A percentile compares a stretch with the other conserved stretches of the same genome.
Conservation (phyloP, 345 rosid species). For the Acer negundo region DNA sequence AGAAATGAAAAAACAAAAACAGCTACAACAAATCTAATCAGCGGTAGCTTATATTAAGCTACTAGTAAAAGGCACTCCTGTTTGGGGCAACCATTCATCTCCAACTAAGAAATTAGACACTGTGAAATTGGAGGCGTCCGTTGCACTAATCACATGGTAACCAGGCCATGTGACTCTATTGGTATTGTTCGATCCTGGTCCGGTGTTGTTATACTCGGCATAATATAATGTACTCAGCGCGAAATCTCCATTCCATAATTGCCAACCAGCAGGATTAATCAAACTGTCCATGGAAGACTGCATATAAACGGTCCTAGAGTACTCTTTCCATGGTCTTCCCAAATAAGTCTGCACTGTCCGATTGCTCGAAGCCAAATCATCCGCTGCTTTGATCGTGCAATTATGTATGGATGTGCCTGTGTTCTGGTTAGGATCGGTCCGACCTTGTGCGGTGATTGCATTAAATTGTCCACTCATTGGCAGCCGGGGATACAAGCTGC, state of each 20-base stretch:
- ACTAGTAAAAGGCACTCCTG: slow-evolving; percentile 58
- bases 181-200: slow-evolving; percentile 62
- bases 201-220: slow-evolving; percentile 67
- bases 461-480: slow-evolving; percentile 78
- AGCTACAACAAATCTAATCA: neutral
- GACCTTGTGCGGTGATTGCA: slow-evolving; percentile 90
- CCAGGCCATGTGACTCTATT: slow-evolving; percentile 73
- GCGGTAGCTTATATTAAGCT: slow-evolving; percentile 33
- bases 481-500: slow-evolving; percentile 69
- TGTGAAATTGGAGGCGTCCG: slow-evolving; percentile 71
- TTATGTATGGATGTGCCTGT: slow-evolving; percentile 78
- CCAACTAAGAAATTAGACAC: slow-evolving; percentile 66
- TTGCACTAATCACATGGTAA: slow-evolving; percentile 53
- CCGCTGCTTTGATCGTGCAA: slow-evolving; percentile 61
- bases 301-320: slow-evolving; percentile 73
- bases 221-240: slow-evolving; percentile 73
- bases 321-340: slow-evolving; percentile 92
- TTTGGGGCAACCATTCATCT: slow-evolving; percentile 63
- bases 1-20: slow-evolving; percentile 17
- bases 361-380: slow-evolving; percentile 57
- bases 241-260: slow-evolving; percentile 58
- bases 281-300: slow-evolving; percentile 46
- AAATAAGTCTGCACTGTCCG: slow-evolving; percentile 52
- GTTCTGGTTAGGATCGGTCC: slow-evolving; percentile 79
- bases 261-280: slow-evolving; percentile 80